A percentile compares a stretch with the other conserved stretches of the same genome.
Conservation (phyloP, 2,329 filamentous ascomycete genomes). For the Colletotrichum costaricense region DNA sequence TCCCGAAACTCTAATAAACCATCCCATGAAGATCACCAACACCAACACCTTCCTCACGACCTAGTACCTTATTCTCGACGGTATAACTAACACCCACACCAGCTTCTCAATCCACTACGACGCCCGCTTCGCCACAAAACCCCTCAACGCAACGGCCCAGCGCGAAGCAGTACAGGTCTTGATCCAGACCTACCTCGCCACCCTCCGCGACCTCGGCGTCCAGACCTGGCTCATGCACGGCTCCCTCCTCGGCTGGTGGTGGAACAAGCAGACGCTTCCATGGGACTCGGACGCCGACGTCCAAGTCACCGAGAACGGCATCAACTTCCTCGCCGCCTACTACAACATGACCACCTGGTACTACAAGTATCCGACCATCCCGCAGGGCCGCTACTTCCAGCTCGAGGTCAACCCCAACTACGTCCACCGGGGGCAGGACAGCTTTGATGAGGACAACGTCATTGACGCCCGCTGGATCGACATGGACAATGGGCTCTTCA, state of each 20-base stretch:
- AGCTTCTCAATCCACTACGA: constrained; percentile 51
- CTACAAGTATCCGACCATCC: constrained; percentile 52
- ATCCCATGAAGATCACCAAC: not conserved
- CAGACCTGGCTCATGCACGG: constrained; percentile 89
- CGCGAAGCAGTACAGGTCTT: constrained; percentile 72
- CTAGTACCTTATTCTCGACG: not conserved
- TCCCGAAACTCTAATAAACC: not conserved
- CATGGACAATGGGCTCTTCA: constrained; percentile 57
- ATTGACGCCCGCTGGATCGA: constrained; percentile 64
- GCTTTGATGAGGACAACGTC: constrained; percentile 50
- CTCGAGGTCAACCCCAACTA: constrained; percentile 62
- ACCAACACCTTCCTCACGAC: no score
- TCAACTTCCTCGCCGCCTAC: constrained; percentile 73
- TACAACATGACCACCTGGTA: constrained; percentile 70
- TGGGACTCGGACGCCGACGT: constrained; percentile 85
- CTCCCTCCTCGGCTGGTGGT: constrained; percentile 90
- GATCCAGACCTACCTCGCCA: constrained; percentile 77
- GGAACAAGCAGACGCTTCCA: constrained; percentile 78
- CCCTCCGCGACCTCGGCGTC: constrained; percentile 72
- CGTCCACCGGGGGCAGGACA: constrained; percentile 41
- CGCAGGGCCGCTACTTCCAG: constrained; percentile 55
- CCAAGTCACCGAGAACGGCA: constrained; percentile 75
- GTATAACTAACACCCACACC: not conserved
- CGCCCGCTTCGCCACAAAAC: constrained; percentile 49
- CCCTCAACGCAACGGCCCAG: constrained; percentile 66